These are phyloP conservation scores for Chlorella sorokiniana DNA, from an alignment of 139 green algal genomes.

Conservation along the genomic window DNA sequence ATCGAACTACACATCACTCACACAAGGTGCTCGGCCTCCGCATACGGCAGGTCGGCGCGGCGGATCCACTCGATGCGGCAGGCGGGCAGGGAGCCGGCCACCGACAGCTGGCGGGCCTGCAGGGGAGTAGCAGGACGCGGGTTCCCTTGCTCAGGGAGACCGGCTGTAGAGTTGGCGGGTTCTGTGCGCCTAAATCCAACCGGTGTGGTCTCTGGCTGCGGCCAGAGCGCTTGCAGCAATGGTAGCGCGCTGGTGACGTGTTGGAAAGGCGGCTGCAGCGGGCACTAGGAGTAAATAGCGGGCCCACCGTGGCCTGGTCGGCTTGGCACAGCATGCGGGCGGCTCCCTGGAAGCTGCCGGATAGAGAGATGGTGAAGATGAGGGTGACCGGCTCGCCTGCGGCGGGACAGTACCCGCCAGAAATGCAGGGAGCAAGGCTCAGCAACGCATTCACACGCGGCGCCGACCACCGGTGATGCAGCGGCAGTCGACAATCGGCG, in stretches of 20 bases:
- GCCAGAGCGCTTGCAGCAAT: too few species aligned
- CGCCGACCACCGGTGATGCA: too few species aligned
- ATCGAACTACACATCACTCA: not conserved
- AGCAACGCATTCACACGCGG: too few species aligned
- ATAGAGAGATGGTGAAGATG: slow-evolving; percentile 75
- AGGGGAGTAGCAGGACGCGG: not conserved
- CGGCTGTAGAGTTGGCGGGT: too few species aligned
- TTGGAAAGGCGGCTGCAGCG: too few species aligned
- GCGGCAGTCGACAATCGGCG: not conserved
- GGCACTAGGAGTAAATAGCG: not conserved
- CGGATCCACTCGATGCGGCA: slow-evolving; percentile 16
- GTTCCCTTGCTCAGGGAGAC: not conserved
- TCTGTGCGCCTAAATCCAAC: too few species aligned
- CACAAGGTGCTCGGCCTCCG: slow-evolving; percentile 24
- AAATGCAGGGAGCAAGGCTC: too few species aligned
- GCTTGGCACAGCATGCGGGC: slow-evolving; percentile 66
- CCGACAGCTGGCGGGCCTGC: not conserved
- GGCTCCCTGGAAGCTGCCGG: slow-evolving; percentile 74
- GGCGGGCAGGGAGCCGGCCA: not conserved
- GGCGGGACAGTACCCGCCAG: not conserved
- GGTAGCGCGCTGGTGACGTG: too few species aligned
- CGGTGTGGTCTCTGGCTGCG: too few species aligned
- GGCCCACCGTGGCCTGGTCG: slow-evolving; percentile 17
- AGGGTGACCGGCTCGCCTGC: slow-evolving; percentile 57
- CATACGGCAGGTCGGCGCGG: slow-evolving; percentile 2